Evolutionary conservation across 352 stramenopile genomes (phyloP).

Genomic region (Globisporangium middletonii): DNA sequence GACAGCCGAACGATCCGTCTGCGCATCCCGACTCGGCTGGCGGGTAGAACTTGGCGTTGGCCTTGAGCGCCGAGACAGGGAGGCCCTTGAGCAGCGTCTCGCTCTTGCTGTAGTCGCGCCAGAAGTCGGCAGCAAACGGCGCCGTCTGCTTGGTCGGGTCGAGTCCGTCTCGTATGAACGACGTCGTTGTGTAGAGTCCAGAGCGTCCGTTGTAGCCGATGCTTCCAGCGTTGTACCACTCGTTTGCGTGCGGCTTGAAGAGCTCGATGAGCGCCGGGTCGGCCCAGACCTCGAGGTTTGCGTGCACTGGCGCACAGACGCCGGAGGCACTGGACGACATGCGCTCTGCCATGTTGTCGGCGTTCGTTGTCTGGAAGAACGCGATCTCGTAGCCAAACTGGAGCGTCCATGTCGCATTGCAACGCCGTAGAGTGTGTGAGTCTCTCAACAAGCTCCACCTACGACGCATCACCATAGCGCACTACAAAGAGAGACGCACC

Average conservation of each 20-base stretch:
- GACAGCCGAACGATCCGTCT: constrained; percentile 27
- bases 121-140: constrained; percentile 39
- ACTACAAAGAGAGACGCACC: constrained; percentile 10
- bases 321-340: constrained; percentile 24
- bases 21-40: constrained; percentile 12
- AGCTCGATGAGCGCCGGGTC: not conserved
- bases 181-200: constrained; percentile 32
- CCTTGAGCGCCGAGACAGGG: not conserved
- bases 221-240: constrained; percentile 27
- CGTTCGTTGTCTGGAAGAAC: constrained; percentile 18
- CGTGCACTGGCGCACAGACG: not conserved
- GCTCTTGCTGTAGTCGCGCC: constrained; percentile 28
- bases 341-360: constrained; percentile 21
- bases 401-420: not conserved
- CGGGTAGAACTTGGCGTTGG: constrained; percentile 19
- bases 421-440: not conserved
- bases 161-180: constrained; percentile 18
- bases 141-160: constrained; percentile 5
- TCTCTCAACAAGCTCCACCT: not conserved
- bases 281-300: constrained; percentile 6
- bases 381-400: constrained; percentile 42
- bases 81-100: constrained; percentile 10
- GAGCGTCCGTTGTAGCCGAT: constrained; percentile 33
- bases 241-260: constrained; percentile 17
- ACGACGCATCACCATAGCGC: not conserved